Evolutionary conservation across 2,329 filamentous ascomycete genomes (phyloP).

Genomic region (Alternaria infectoria): DNA sequence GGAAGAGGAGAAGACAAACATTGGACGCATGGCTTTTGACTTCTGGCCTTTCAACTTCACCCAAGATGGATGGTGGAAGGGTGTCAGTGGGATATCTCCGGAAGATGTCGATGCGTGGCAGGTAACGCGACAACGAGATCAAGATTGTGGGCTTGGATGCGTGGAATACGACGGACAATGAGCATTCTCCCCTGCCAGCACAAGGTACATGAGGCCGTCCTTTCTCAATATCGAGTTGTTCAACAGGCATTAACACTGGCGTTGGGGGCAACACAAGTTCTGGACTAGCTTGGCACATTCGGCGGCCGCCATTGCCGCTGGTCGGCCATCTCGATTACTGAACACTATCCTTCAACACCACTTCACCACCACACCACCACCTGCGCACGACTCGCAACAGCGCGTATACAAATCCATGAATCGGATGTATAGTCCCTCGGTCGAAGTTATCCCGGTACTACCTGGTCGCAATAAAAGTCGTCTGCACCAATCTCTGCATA

Average conservation of each 20-base stretch:
- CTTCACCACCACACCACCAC: background rate
- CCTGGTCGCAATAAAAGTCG: background rate
- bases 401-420: background rate
- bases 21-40: background rate
- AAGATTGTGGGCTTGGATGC: background rate
- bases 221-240: background rate
- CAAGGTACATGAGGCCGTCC: background rate
- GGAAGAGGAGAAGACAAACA: background rate
- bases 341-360: background rate
- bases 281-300: background rate
- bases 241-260: background rate
- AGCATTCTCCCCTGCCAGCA: background rate
- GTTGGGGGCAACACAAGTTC: background rate
- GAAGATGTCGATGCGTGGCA: background rate
- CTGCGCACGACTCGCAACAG: background rate
- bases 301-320: background rate
- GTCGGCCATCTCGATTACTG: background rate
- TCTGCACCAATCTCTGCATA: background rate
- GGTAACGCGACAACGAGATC: background rate
- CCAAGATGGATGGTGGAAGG: background rate
- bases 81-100: background rate
- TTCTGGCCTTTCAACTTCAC: constrained; percentile 5
- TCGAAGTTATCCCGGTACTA: background rate
- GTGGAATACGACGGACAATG: background rate
- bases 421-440: background rate